Conservation (phyloP, 805 yeast genomes). For the Ogataea haglerorum region DNA sequence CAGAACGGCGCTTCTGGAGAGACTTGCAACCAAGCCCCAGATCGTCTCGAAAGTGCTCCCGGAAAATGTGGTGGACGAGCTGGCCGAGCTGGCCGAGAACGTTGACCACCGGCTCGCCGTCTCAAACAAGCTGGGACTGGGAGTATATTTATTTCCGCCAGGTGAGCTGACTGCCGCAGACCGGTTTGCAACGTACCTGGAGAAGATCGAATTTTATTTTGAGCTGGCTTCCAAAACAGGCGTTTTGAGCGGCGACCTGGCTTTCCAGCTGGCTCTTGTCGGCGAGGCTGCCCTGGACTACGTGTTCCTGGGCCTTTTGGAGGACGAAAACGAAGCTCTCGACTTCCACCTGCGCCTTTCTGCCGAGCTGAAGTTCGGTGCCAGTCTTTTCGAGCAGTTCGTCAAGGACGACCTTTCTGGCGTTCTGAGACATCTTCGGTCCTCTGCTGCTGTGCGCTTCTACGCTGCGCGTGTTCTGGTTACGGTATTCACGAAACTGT, state of each 20-base stretch:
- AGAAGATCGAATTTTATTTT: constrained; percentile 4
- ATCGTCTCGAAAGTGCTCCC: constrained; percentile 8
- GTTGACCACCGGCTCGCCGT: constrained; percentile 18
- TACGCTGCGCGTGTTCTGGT: neutral
- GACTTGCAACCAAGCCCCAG: constrained; percentile 5
- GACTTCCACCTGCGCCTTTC: neutral
- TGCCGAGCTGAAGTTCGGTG: neutral
- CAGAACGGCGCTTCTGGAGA: neutral
- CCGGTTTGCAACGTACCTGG: constrained; percentile 1
- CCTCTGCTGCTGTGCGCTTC: constrained; percentile 1
- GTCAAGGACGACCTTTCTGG: neutral
- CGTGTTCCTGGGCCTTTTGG: constrained; percentile 2
- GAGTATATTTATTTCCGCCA: constrained; percentile 10
- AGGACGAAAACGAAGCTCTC: neutral
- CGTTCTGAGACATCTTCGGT: neutral
- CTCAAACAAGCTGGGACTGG: constrained; percentile 26
- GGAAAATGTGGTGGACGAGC: constrained; percentile 2
- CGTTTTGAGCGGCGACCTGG: constrained; percentile 17
- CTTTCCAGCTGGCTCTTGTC: constrained; percentile 3
- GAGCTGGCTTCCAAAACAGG: constrained; percentile 1
- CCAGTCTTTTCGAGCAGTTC: neutral
- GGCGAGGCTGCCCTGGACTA: constrained; percentile 5
- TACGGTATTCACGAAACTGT: constrained; percentile 1
- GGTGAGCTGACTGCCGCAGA: neutral
- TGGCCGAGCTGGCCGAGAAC: neutral